These are phyloP conservation scores for Trypanosomatidae sp. DNA, from an alignment of 208 protist species.

Conservation along the genomic window DNA sequence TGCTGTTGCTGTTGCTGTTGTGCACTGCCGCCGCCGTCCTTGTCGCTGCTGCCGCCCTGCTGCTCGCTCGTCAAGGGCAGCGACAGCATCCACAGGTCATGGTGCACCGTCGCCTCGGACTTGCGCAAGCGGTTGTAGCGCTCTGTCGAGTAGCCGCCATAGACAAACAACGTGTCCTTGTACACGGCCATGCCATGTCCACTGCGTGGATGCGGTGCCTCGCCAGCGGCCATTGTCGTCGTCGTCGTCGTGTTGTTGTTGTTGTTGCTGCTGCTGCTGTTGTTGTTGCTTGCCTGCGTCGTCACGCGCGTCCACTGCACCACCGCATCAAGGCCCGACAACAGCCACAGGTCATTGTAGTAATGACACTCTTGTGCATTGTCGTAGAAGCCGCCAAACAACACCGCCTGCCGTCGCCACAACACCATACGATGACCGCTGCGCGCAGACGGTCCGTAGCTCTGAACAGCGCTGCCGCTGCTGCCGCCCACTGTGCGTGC, in stretches of 20 bases:
- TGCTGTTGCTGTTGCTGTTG: slow-evolving; percentile 1
- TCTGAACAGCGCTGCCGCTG: no score
- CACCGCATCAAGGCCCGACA: slow-evolving; percentile 65
- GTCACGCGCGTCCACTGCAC: slow-evolving; percentile 47
- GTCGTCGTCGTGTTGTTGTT: no score
- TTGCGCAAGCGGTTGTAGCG: slow-evolving; percentile 86
- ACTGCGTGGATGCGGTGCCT: slow-evolving; percentile 53
- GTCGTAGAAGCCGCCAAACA: slow-evolving; percentile 92
- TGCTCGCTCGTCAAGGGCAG: slow-evolving; percentile 4
- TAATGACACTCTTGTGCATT: slow-evolving; percentile 79
- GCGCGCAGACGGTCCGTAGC: slow-evolving; percentile 62
- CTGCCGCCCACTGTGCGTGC: no score
- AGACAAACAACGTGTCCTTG: slow-evolving; percentile 79
- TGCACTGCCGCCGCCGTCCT: neutral
- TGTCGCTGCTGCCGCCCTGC: neutral
- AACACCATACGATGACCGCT: slow-evolving; percentile 86
- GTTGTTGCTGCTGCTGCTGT: no score
- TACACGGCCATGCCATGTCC: slow-evolving; percentile 76
- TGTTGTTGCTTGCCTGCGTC: slow-evolving; percentile 22
- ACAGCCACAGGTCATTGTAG: slow-evolving; percentile 81
- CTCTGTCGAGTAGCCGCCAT: slow-evolving; percentile 81
- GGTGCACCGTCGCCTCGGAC: slow-evolving; percentile 77
- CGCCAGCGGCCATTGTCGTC: slow-evolving; percentile 8
- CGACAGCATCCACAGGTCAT: slow-evolving; percentile 76
- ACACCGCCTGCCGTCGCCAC: slow-evolving; percentile 74